Evolutionary conservation across 2,329 filamentous ascomycete genomes (phyloP).

Genomic region (Neopestalotiopsis sp.): DNA sequence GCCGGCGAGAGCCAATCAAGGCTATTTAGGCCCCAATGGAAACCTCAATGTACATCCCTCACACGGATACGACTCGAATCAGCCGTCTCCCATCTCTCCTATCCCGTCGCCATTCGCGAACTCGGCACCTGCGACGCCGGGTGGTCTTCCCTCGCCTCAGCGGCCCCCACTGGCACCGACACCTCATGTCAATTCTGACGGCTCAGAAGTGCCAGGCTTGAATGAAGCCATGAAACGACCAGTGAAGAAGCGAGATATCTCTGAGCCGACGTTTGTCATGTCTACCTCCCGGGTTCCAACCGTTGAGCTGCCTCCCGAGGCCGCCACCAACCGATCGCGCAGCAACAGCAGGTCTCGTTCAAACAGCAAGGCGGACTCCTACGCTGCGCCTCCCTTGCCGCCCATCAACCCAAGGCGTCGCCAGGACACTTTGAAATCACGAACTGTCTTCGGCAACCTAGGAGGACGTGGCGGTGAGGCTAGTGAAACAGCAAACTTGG

Average conservation of each 20-base stretch:
- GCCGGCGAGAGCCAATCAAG: conserved; percentile 30
- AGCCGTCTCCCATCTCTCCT: conserved; percentile 53
- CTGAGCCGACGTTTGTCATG: conserved; percentile 55
- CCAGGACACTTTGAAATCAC: conserved; percentile 42
- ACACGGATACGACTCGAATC: conserved; percentile 43
- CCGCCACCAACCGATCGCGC: conserved; percentile 37
- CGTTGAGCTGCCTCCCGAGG: conserved; percentile 43
- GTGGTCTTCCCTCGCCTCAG: conserved; percentile 36
- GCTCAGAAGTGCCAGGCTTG: conserved; percentile 34
- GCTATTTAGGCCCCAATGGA: conserved; percentile 32
- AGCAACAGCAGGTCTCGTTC: conserved; percentile 45
- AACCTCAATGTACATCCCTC: conserved; percentile 42
- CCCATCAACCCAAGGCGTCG: conserved; percentile 64
- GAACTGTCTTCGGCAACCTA: conserved; percentile 46
- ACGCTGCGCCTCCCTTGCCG: conserved; percentile 56
- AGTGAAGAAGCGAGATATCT: conserved; percentile 54
- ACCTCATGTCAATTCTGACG: conserved; percentile 30
- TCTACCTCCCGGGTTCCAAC: conserved; percentile 52
- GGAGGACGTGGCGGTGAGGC: conserved; percentile 41
- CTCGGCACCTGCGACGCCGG: conserved; percentile 42
- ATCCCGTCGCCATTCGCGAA: conserved; percentile 41
- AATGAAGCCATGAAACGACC: conserved; percentile 47
- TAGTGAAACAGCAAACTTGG: conserved; percentile 34
- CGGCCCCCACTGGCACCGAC: conserved; percentile 40
- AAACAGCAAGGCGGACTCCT: conserved; percentile 41